Base-by-base conservation (phyloP, 1,139 yeast species). In the Geotrichum cucujoidarum region DNA sequence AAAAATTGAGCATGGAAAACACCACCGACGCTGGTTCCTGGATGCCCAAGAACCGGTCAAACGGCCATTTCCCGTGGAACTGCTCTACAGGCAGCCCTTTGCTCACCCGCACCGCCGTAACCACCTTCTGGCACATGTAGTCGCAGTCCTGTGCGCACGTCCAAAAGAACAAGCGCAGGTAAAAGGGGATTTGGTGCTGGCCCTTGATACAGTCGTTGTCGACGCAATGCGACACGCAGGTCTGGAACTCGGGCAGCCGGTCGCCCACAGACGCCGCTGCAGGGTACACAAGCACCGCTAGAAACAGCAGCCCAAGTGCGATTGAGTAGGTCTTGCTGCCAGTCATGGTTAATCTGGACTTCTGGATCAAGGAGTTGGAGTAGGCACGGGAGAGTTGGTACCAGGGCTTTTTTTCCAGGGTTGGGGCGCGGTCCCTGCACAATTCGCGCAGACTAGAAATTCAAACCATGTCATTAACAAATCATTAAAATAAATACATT, bases 11-110 rank as follows among this genome's bases (percentile, higher is more conserved):
- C 8, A 90, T 55, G 11, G 95, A 85, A 65, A 92, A 92, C 1
- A 88, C 27, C 1, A 84, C 80, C n/a, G 95, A 83, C 14, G 82
- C 83, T 0, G 89, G 69, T 62, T 92, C 98, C 63, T 92, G 98
- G 27, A 85, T 71, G 0, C 95, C 95, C 17, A 73, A 67, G 1
- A 84, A 61, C 48, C 98, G 73, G 37, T 71, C 57, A 60, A 92
- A 92, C 1, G 97, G 97, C 98, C 98, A 92, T 67, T 92, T 92
- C 0, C 98, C 98, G 64, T 92, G 97, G 67, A 88, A 92, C 62
- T 92, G 98, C 42, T 75, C 75, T 1, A 87, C 69, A 48, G 78
- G 80, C 47, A 76, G 74, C 7, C 72, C 71, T 2, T 67, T 57
- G 0, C 53, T 56, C 17, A 71, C 69, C 20, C 95, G 71, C 41